Percentiles rank a stretch among this genome's conserved stretches.
phyloP scores from a whole-genome alignment of 306 rosid species.

The Cucumis hystrix region DNA sequence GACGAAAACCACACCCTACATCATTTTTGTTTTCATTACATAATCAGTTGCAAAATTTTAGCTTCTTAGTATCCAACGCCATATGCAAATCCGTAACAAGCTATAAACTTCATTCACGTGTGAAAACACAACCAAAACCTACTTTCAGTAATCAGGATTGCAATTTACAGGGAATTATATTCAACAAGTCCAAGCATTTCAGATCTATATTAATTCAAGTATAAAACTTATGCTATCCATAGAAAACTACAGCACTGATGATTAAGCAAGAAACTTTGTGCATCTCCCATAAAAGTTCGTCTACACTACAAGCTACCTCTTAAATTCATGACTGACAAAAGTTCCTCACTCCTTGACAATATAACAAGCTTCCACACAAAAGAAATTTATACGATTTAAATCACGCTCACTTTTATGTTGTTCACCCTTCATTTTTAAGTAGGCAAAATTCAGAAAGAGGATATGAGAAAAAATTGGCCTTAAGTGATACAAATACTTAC shows the following conservation, averaged over 20 bases:
- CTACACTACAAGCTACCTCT: background rate
- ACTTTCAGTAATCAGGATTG: background rate
- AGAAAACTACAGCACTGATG: background rate
- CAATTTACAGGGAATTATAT: background rate
- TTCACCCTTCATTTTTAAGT: background rate
- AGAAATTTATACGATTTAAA: background rate
- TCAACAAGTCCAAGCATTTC: background rate
- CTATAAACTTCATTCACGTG: background rate
- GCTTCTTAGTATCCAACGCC: background rate
- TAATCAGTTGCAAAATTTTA: background rate
- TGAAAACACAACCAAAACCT: background rate
- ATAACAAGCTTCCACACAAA: background rate
- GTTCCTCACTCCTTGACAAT: background rate
- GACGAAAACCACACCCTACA: background rate
- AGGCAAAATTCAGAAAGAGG: background rate
- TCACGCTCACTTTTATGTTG: background rate
- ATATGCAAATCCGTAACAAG: background rate
- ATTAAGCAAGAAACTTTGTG: background rate
- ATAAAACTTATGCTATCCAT: background rate
- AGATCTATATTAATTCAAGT: background rate
- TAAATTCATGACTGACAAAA: background rate
- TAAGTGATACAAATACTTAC: slow-evolving; percentile 32
- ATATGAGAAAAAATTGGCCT: background rate
- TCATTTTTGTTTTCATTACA: background rate
- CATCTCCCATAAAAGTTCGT: background rate